Percentiles rank a stretch among this genome's conserved stretches.
These are phyloP conservation scores for Pilaira anomala DNA, from an alignment of 192 early-diverging fungal genomes.

Conservation along the genomic window DNA sequence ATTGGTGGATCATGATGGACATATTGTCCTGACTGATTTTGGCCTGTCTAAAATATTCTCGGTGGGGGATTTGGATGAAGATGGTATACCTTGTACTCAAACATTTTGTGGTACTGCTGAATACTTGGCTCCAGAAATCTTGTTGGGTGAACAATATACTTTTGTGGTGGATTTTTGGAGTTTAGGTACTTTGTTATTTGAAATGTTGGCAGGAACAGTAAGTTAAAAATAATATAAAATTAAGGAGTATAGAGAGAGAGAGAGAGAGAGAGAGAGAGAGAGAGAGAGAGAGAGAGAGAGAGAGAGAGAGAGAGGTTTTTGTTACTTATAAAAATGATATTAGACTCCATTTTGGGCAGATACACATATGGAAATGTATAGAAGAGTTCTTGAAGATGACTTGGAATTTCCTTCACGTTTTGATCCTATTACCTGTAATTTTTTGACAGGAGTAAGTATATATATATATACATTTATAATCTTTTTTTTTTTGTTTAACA, in stretches of 20 bases:
- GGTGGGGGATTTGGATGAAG: constrained; percentile 32
- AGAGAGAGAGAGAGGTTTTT: too few species aligned
- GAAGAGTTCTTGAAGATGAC: constrained; percentile 49
- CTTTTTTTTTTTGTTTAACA: constrained; percentile 39
- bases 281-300: neutral
- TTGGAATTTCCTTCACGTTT: constrained; percentile 47
- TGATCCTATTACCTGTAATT: constrained; percentile 37
- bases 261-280: neutral
- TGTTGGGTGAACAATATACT: constrained; percentile 68
- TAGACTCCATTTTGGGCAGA: constrained; percentile 62
- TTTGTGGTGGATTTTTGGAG: constrained; percentile 82
- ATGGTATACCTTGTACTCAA: constrained; percentile 53
- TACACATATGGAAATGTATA: constrained; percentile 55
- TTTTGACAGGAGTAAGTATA: constrained; percentile 46
- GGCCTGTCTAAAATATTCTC: constrained; percentile 63
- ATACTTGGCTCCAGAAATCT: constrained; percentile 86
- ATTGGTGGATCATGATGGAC: constrained; percentile 62
- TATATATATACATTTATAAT: too few species aligned
- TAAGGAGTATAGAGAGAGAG: too few species aligned
- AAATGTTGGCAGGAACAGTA: constrained; percentile 63
- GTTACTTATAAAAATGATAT: neutral
- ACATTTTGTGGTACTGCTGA: constrained; percentile 90
- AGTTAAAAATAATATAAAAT: neutral
- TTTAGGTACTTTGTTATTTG: constrained; percentile 74
- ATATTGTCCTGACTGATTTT: constrained; percentile 75